phyloP scores from a whole-genome alignment of 2,329 filamentous ascomycete genomes.

The Colletotrichum eremochloae region DNA sequence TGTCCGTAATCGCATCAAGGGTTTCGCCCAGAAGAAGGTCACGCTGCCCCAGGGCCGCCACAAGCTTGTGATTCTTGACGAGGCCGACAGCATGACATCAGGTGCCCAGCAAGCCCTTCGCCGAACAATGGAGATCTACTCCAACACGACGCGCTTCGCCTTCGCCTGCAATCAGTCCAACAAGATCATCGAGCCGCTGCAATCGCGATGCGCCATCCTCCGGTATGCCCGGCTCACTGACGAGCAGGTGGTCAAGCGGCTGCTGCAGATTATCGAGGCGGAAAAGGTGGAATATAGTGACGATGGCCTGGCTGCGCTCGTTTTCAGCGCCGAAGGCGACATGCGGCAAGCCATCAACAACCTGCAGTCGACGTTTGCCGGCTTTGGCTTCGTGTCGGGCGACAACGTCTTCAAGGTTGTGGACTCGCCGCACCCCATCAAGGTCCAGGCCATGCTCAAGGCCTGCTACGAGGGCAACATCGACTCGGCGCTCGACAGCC shows the following conservation, averaged over 20 bases:
- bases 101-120: conserved; percentile 95
- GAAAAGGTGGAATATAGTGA: conserved; percentile 93
- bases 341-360: conserved; percentile 99
- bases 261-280: conserved; percentile 92
- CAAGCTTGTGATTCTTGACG: conserved; percentile 97
- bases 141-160: conserved; percentile 93
- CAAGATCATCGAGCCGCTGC: conserved; percentile 99
- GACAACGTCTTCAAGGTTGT: conserved; percentile 99
- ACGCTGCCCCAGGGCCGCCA: conserved; percentile 91
- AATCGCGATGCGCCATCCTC: conserved; percentile 95
- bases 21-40: conserved; percentile 98
- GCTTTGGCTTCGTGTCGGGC: conserved; percentile 96
- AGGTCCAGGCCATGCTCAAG: conserved; percentile 98
- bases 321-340: conserved; percentile 97
- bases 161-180: conserved; percentile 99
- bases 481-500: conserved; percentile 84
- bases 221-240: conserved; percentile 94
- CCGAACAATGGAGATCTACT: conserved; percentile 99
- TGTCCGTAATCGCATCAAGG: conserved; percentile 96
- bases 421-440: conserved; percentile 96
- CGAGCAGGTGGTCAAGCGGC: conserved; percentile 88
- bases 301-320: conserved; percentile 93
- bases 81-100: conserved; percentile 98
- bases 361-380: conserved; percentile 90
- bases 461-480: conserved; percentile 94